These are phyloP conservation scores for Clarireedia sp. DNA, from an alignment of 2,329 filamentous ascomycete species.

Conservation along the genomic window DNA sequence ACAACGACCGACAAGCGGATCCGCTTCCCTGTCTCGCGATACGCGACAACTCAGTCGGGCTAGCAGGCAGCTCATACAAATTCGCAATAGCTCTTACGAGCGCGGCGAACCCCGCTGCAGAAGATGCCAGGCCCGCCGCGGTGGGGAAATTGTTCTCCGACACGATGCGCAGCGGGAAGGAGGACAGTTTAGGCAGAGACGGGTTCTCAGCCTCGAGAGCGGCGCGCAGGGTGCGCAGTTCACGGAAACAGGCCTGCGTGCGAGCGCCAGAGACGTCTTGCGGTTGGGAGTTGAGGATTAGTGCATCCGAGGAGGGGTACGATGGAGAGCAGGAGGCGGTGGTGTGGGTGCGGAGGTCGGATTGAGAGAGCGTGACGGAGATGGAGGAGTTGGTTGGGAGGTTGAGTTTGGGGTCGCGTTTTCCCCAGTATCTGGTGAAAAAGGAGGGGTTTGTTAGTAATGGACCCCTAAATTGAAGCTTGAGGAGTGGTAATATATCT, in stretches of 20 bases:
- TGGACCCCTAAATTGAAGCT: constrained; percentile 8
- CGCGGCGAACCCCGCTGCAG: constrained; percentile 61
- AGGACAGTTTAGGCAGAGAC: constrained; percentile 73
- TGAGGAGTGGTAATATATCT: neutral
- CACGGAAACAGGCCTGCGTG: constrained; percentile 89
- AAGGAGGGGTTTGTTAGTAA: constrained; percentile 10
- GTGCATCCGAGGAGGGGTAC: constrained; percentile 60
- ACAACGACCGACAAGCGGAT: constrained; percentile 85
- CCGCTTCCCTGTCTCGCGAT: constrained; percentile 93
- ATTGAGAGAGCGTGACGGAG: constrained; percentile 90
- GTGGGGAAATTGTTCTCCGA: constrained; percentile 99
- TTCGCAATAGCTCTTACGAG: constrained; percentile 81
- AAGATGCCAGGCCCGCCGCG: constrained; percentile 77
- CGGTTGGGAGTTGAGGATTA: constrained; percentile 74
- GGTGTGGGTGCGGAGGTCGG: constrained; percentile 88
- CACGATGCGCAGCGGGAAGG: constrained; percentile 73
- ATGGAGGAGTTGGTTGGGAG: constrained; percentile 97
- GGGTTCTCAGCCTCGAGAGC: constrained; percentile 64
- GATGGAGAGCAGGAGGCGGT: constrained; percentile 80
- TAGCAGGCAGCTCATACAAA: constrained; percentile 77
- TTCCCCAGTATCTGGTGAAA: constrained; percentile 75
- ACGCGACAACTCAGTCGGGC: constrained; percentile 73
- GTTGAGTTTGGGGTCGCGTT: constrained; percentile 88
- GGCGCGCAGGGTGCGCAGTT: constrained; percentile 69
- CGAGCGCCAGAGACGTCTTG: constrained; percentile 83